Percentiles rank a stretch among this genome's conserved stretches.
Evolutionary conservation across 495 filamentous ascomycete species (phyloP).

Genomic region (Peziza echinospora): DNA sequence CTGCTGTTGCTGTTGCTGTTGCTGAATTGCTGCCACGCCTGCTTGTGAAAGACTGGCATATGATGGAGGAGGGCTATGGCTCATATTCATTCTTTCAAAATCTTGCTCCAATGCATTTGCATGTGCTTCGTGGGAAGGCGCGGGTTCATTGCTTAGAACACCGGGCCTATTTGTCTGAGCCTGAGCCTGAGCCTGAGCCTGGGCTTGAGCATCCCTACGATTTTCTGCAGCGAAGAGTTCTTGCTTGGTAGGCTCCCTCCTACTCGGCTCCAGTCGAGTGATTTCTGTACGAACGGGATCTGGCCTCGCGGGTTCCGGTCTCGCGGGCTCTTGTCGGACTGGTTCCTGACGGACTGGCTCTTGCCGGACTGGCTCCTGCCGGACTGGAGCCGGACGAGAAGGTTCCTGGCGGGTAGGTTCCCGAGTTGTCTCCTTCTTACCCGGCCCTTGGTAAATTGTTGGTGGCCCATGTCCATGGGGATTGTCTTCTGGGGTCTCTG

Average conservation of each 20-base stretch:
- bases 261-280: no score
- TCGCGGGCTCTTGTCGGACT: background rate
- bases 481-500: conserved; percentile 66
- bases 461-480: conserved; percentile 73
- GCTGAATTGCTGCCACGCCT: conserved; percentile 41
- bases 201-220: conserved; percentile 19
- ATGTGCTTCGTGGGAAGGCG: background rate
- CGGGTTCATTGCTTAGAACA: background rate
- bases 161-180: conserved; percentile 15
- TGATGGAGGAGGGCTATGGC: conserved; percentile 5
- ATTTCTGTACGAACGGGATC: no score
- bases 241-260: background rate
- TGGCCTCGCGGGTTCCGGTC: background rate
- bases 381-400: background rate
- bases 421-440: conserved; percentile 27
- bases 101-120: conserved; percentile 44
- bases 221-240: background rate
- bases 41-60: conserved; percentile 9
- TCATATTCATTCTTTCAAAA: conserved; percentile 63
- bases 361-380: background rate
- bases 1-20: conserved; percentile 74
- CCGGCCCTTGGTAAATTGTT: conserved; percentile 65
- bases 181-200: conserved; percentile 13
- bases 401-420: conserved; percentile 7
- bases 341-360: background rate